These are phyloP conservation scores for Lipomyces sp. DNA, from an alignment of 805 yeast genomes.

Conservation along the genomic window DNA sequence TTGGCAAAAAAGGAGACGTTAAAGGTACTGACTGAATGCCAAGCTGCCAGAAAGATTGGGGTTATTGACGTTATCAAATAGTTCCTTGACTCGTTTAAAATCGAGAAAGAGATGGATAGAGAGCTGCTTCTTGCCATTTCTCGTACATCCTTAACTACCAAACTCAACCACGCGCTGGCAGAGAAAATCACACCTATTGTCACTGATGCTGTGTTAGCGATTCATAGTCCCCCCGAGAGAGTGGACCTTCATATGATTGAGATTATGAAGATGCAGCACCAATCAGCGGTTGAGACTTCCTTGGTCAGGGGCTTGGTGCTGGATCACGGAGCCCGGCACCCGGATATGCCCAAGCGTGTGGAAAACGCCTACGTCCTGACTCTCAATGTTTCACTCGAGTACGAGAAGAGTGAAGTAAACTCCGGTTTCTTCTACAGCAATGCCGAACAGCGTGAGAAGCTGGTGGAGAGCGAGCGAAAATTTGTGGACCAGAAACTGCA, in stretches of 20 bases:
- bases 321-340: conserved; percentile 99
- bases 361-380: conserved; percentile 84
- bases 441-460: conserved; percentile 94
- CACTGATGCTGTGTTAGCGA: conserved; percentile 90
- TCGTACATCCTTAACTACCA: conserved; percentile 83
- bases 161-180: conserved; percentile 75
- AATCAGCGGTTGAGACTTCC: conserved; percentile 79
- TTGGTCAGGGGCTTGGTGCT: conserved; percentile 87
- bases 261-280: conserved; percentile 97
- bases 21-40: conserved; percentile 19
- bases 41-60: conserved; percentile 25
- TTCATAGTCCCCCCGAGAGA: conserved; percentile 55
- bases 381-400: conserved; percentile 91
- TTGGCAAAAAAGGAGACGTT: conserved; percentile 78
- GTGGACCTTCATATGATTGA: conserved; percentile 97
- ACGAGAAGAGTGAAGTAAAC: conserved; percentile 97
- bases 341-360: conserved; percentile 94
- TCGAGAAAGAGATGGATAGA: conserved; percentile 65
- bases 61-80: conserved; percentile 33
- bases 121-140: conserved; percentile 92
- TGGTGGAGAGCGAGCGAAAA: conserved; percentile 89
- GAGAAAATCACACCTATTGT: conserved; percentile 90
- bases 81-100: conserved; percentile 70
- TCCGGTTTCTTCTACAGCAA: conserved; percentile 91
- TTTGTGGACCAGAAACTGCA: conserved; percentile 92